Base-by-base conservation (phyloP, 768 basidiomycete species). In the Termitomyces sp. region DNA sequence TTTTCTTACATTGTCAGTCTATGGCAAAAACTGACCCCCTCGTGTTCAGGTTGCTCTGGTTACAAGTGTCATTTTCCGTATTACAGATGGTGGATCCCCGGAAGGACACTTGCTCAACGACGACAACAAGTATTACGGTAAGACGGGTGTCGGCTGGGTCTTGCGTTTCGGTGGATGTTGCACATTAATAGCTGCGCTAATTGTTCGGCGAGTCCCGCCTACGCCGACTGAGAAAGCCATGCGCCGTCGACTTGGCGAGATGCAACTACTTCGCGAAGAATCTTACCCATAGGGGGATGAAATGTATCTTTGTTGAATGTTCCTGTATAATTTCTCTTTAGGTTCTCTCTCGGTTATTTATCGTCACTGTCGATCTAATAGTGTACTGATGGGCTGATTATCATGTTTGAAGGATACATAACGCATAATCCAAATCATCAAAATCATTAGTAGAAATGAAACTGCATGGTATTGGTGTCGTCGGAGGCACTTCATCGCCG, bases 61-160 rank as follows among this genome's bases (percentile, higher is more conserved):
- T n/a, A 85, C 92, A 2, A 94, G 90, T 63, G 68, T 83, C 27
- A 96, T 97, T 62, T 96, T 97, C 82, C 82, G 82, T 44, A 67
- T 87, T 31, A 90, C 88, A 2, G 94, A 96, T 64, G 81, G 83
- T 10, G 56, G 71, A 52, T 71, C 72, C 13, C 67, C 70, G 3
- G 70, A 78, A 42, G 78, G 52, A n/a, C 78, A 1, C 68, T 70
- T 3, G 68, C 72, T 7, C 27, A 41, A 18, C 5, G 76, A 77
- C 24, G 76, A 79, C 37, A 75, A 74, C 56, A 83, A 83, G 13
- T 92, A 89, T 69, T 78, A 81, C 58, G 90, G 89, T 32, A 94
- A 92, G 76, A 87, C 86, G 54, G 95, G 95, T 34, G 93, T 97
- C 29, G 92, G 88, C 2, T 97, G 94, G 94, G 90, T 96, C 6